Percentiles rank a stretch among this genome's conserved stretches.
Evolutionary conservation across 73 alveolate species (phyloP).

Genomic region (Tetrahymena thermophila): DNA sequence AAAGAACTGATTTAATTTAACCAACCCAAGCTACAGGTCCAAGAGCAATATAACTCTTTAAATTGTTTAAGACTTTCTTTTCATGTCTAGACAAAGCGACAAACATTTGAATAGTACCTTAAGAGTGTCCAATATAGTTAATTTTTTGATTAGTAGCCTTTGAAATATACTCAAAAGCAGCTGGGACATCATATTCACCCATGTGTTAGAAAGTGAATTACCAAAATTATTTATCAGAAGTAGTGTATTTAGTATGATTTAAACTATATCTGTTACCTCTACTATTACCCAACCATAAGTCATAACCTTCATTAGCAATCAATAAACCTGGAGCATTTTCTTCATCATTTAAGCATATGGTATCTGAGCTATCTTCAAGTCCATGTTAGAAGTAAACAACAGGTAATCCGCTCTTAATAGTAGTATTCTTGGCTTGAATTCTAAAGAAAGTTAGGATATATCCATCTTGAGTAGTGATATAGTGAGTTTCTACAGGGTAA

Average conservation of each 20-base stretch:
- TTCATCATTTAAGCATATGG: constrained; percentile 56
- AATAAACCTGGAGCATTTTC: constrained; percentile 71
- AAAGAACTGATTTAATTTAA: background rate
- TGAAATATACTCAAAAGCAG: constrained; percentile 59
- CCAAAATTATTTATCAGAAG: constrained; percentile 62
- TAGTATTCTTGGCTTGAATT: constrained; percentile 57
- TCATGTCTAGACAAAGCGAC: constrained; percentile 51
- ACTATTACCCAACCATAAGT: constrained; percentile 78
- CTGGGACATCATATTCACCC: constrained; percentile 78
- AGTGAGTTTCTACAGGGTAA: constrained; percentile 57
- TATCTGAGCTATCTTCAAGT: constrained; percentile 58
- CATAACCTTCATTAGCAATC: constrained; percentile 57
- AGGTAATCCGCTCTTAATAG: constrained; percentile 37
- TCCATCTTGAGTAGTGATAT: constrained; percentile 79
- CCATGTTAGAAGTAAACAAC: constrained; percentile 86
- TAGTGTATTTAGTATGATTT: constrained; percentile 22
- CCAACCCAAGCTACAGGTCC: constrained; percentile 36
- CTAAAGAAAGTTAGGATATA: constrained; percentile 61
- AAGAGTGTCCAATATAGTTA: constrained; percentile 84
- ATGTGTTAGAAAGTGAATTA: constrained; percentile 73
- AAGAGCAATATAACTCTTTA: constrained; percentile 14
- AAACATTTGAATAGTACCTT: constrained; percentile 83
- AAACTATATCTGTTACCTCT: constrained; percentile 56
- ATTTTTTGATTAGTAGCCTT: constrained; percentile 54
- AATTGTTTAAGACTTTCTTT: background rate